Conservation (phyloP, 2,329 filamentous ascomycete species). For the Diplodia seriata region DNA sequence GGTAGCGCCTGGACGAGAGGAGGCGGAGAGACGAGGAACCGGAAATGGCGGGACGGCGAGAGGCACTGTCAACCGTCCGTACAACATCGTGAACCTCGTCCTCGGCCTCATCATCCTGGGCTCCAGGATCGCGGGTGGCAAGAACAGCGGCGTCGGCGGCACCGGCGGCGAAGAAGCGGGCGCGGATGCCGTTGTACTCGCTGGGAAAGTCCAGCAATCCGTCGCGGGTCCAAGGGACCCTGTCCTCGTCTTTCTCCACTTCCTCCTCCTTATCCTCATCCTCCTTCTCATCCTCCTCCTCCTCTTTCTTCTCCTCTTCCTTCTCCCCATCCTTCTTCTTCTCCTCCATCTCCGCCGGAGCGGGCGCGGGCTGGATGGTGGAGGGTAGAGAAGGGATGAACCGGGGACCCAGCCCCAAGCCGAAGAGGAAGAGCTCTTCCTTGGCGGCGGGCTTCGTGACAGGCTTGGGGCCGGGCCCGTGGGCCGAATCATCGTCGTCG, state of each 20-base stretch:
- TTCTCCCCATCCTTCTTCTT: too few relatives aligned
- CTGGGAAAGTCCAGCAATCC: not conserved
- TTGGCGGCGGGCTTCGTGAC: too few relatives aligned
- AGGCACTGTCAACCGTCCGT: slow-evolving; percentile 3
- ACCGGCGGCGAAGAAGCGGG: not conserved
- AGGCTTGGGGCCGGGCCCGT: not conserved
- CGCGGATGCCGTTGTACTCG: not conserved
- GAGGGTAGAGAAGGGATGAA: not conserved
- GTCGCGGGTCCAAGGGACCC: not conserved
- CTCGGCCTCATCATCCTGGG: not conserved
- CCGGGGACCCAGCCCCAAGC: too few relatives aligned
- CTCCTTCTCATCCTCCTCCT: not conserved
- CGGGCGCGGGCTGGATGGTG: not conserved
- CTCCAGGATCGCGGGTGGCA: not conserved
- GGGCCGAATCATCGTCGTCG: not conserved
- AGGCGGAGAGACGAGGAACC: not conserved
- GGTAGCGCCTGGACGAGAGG: not conserved
- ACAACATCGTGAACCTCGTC: not conserved
- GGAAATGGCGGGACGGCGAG: not conserved
- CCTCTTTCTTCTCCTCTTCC: not conserved
- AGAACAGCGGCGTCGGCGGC: not conserved
- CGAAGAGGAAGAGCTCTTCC: too few relatives aligned
- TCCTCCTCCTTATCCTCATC: not conserved
- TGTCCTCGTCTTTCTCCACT: not conserved
- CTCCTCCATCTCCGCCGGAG: not conserved